Evolutionary conservation across 257 asterid species (phyloP).

Genomic region (Solanum ahanhuiri): DNA sequence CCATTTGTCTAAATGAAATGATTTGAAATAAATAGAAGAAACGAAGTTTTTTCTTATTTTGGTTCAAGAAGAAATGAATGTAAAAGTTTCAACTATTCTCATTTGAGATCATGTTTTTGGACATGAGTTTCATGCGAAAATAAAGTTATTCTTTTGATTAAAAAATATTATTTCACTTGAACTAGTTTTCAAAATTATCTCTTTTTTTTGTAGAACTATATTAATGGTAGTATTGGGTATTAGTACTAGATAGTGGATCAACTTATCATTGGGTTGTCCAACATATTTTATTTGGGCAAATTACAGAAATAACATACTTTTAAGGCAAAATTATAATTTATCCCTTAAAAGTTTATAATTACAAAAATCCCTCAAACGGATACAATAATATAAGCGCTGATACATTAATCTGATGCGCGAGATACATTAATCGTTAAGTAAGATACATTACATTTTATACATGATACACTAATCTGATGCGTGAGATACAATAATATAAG

Average conservation of each 20-base stretch:
- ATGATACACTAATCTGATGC: too few relatives aligned
- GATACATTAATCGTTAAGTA: too few relatives aligned
- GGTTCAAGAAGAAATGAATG: not conserved
- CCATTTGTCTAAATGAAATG: not conserved
- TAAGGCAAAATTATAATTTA: too few relatives aligned
- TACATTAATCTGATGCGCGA: too few relatives aligned
- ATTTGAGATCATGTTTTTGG: not conserved
- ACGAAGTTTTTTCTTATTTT: not conserved
- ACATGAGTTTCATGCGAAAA: not conserved
- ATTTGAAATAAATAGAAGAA: not conserved
- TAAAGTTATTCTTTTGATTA: not conserved
- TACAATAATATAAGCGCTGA: too few relatives aligned
- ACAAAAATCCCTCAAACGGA: too few relatives aligned
- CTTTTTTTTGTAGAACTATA: not conserved
- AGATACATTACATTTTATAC: too few relatives aligned
- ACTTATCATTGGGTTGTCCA: not conserved
- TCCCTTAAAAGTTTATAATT: too few relatives aligned
- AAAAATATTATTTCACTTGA: not conserved
- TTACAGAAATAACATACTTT: too few relatives aligned
- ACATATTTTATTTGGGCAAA: not conserved
- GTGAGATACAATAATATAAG: too few relatives aligned
- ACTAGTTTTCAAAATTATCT: not conserved
- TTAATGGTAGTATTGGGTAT: not conserved
- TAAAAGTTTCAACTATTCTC: not conserved
- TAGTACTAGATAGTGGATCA: not conserved